Evolutionary conservation across 2,329 filamentous ascomycete genomes (phyloP), one percentile per base, ranked within the genome.

Genomic region (Drechslera avenae): DNA sequence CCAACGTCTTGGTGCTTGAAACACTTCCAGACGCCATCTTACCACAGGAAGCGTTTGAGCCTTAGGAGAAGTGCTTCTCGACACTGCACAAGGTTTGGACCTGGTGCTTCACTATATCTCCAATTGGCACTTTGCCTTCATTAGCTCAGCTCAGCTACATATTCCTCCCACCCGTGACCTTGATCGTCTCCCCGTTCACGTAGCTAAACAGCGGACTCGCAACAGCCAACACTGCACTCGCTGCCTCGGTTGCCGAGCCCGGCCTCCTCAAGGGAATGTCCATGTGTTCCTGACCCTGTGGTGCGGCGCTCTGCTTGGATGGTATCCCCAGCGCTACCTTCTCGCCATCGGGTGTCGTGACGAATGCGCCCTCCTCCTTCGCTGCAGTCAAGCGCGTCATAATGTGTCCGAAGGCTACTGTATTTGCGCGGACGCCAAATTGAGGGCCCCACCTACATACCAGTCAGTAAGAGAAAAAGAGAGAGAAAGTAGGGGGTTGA

Each of bases 121-220:
- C 26, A 28, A 28, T 28, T 23, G 9, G 21, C 9, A 23, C 21
- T 28, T 9, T 31, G 9, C 47, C 19, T 13, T 35, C n/a, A 32
- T 31, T 40, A 35, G 14, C 5, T 23, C 37, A 7, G 55, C 70
- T 81, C 37, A 7, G 55, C 70, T 81, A 86, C 72, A 84, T 85
- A 64, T 82, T 82, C 59, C 83, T 79, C 2, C 91, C 90, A 12
- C 90, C 91, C 4, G 90, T 94, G 44, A 94, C 90, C 77, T 86
- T 89, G 61, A 96, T 88, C 0, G 90, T 93, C 81, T 96, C 90
- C 0, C 91, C 91, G 56, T 83, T 87, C 3, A 96, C 90, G 76
- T 96, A 96, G 33, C 86, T 86, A 66, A 94, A 91, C 67, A 92
- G 73, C 21, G 91, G 91, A 68, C 89, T 93, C 2, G 86, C 89